Evolutionary conservation across 1,284 basidiomycete genomes (phyloP).

Genomic region (Ceraceosorus guamensis): DNA sequence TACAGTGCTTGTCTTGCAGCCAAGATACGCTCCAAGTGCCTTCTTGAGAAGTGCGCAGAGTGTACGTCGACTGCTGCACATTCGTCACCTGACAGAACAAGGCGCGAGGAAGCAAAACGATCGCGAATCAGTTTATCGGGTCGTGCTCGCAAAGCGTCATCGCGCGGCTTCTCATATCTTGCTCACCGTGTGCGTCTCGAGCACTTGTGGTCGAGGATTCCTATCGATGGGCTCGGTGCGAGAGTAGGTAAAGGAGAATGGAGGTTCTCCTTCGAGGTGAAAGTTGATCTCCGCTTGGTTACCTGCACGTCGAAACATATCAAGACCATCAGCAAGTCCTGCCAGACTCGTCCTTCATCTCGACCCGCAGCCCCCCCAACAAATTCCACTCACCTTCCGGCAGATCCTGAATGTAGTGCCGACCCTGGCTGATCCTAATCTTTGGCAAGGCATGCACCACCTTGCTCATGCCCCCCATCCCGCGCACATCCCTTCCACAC

Average conservation of each 20-base stretch:
- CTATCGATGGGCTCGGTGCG: slow-evolving; percentile 47
- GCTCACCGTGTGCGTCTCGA: slow-evolving; percentile 50
- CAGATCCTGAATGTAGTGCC: slow-evolving; percentile 71
- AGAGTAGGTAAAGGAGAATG: slow-evolving; percentile 70
- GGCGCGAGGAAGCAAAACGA: too few species aligned
- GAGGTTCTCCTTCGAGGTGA: slow-evolving; percentile 76
- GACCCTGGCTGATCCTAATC: slow-evolving; percentile 78
- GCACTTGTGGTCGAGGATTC: slow-evolving; percentile 28
- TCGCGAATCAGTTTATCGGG: too few species aligned
- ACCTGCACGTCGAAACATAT: slow-evolving; percentile 8
- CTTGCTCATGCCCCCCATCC: slow-evolving; percentile 57
- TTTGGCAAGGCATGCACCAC: slow-evolving; percentile 74
- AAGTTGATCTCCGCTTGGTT: slow-evolving; percentile 83
- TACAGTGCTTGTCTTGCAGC: slow-evolving; percentile 71
- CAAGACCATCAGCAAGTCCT: neutral
- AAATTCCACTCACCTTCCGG: slow-evolving; percentile 61
- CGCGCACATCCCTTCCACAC: slow-evolving; percentile 60
- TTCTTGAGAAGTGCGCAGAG: slow-evolving; percentile 78
- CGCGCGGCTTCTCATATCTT: too few species aligned
- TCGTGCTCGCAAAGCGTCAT: too few species aligned
- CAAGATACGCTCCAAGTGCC: slow-evolving; percentile 83
- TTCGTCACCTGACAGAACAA: too few species aligned
- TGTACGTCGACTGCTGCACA: too few species aligned
- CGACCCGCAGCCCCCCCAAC: too few species aligned
- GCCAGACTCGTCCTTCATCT: too few species aligned